Evolutionary conservation across 2,329 filamentous ascomycete genomes (phyloP).

Genomic region (Xylaria digitata): DNA sequence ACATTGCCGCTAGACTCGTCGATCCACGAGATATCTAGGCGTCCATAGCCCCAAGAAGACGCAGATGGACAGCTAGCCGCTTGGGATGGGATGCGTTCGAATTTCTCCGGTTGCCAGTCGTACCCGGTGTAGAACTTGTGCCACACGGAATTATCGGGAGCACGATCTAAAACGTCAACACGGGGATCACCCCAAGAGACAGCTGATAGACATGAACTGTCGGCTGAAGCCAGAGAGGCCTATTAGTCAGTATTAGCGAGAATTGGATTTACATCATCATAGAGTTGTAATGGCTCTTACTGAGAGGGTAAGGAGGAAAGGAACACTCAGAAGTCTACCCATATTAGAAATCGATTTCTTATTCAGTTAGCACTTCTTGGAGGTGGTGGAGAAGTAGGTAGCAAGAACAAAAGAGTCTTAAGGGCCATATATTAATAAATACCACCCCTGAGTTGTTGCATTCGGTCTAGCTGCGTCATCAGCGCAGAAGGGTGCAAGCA

Average conservation of each 20-base stretch:
- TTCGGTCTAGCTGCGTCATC: no score
- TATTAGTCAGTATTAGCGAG: conserved; percentile 10
- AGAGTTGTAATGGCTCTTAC: conserved; percentile 3
- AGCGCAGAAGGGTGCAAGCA: no score
- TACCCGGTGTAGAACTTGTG: conserved; percentile 40
- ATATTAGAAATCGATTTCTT: conserved; percentile 3
- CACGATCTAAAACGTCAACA: conserved; percentile 32
- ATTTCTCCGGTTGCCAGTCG: conserved; percentile 40
- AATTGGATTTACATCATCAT: background rate
- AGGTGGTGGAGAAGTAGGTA: background rate
- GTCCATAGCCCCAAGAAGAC: conserved; percentile 38
- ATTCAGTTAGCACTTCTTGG: background rate
- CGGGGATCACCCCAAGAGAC: conserved; percentile 36
- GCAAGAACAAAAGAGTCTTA: background rate
- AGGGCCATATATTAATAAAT: background rate
- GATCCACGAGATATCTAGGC: conserved; percentile 38
- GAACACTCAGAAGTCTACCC: conserved; percentile 9
- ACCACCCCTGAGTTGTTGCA: no score
- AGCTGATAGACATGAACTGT: conserved; percentile 17
- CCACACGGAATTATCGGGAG: conserved; percentile 32
- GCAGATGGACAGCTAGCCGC: conserved; percentile 33
- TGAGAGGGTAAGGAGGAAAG: conserved; percentile 8
- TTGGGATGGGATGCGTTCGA: conserved; percentile 36
- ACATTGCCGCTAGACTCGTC: conserved; percentile 28
- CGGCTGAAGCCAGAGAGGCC: conserved; percentile 16